These are phyloP conservation scores for Penicillium simplicissimum DNA, from an alignment of 495 filamentous ascomycete species.

Conservation along the genomic window DNA sequence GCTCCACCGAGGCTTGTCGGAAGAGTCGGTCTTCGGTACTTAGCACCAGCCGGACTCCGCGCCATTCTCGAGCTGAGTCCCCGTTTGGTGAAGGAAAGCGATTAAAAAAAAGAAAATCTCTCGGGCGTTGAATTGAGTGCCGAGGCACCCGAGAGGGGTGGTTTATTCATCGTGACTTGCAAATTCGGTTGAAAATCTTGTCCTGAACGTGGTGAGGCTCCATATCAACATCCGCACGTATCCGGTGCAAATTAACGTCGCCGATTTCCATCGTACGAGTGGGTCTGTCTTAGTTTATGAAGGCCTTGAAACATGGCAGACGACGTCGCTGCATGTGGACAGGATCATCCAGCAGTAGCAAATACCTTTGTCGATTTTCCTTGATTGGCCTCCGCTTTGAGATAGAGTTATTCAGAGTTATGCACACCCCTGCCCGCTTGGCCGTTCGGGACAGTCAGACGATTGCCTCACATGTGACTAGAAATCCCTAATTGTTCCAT, in stretches of 20 bases:
- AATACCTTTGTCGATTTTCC: not conserved
- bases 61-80: not conserved
- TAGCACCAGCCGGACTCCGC: not conserved
- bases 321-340: too few relatives aligned
- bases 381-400: not conserved
- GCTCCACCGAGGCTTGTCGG: not conserved
- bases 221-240: not conserved
- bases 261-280: too few relatives aligned
- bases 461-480: not conserved
- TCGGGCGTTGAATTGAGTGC: not conserved
- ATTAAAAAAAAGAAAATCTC: not conserved
- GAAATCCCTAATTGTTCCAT: not conserved
- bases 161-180: not conserved
- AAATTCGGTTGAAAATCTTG: not conserved
- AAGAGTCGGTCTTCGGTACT: not conserved
- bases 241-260: not conserved
- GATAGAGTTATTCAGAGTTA: slow-evolving; percentile 1
- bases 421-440: not conserved
- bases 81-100: not conserved
- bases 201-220: not conserved
- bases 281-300: not conserved
- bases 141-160: not conserved
- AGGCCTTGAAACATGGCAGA: not conserved
- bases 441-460: not conserved
- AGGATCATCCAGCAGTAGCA: too few relatives aligned